phyloP scores from a whole-genome alignment of 108 stramenopile genomes.

The Skeletonema costatum region DNA sequence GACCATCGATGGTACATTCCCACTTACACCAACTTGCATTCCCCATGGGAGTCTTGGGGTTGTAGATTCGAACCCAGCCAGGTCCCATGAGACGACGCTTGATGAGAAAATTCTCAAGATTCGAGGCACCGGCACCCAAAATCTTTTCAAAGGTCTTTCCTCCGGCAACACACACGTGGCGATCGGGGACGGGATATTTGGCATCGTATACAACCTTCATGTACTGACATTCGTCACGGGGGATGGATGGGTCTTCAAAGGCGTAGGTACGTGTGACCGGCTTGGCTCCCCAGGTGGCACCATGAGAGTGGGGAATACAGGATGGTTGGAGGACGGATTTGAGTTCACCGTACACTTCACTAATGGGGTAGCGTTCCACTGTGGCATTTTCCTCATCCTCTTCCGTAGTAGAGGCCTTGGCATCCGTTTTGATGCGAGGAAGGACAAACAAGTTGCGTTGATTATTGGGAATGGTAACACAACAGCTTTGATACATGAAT shows the following conservation, averaged over 20 bases:
- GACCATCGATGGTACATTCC: slow-evolving; percentile 79
- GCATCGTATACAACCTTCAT: slow-evolving; percentile 96
- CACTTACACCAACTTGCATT: slow-evolving; percentile 89
- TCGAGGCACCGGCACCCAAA: slow-evolving; percentile 84
- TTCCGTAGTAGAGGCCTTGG: not conserved
- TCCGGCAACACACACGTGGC: slow-evolving; percentile 65
- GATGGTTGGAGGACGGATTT: slow-evolving; percentile 65
- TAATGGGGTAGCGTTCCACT: slow-evolving; percentile 59
- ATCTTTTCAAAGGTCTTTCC: slow-evolving; percentile 87
- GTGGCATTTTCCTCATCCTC: slow-evolving; percentile 29
- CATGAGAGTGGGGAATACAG: slow-evolving; percentile 78
- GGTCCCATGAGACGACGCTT: slow-evolving; percentile 98
- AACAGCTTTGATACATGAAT: slow-evolving; percentile 81
- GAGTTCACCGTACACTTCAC: slow-evolving; percentile 87
- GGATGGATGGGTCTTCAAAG: slow-evolving; percentile 92
- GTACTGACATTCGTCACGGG: slow-evolving; percentile 92
- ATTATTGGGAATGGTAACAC: slow-evolving; percentile 84
- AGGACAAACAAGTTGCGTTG: slow-evolving; percentile 91
- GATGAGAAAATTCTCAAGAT: slow-evolving; percentile 93
- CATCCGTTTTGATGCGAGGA: slow-evolving; percentile 54
- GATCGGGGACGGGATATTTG: slow-evolving; percentile 76
- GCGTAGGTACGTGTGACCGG: slow-evolving; percentile 92
- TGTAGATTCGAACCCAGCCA: slow-evolving; percentile 92
- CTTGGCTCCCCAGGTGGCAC: slow-evolving; percentile 87
- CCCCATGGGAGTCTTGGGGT: slow-evolving; percentile 45